Base-by-base conservation (phyloP, 192 early-diverging fungal genomes). In the Rhizophagus clarus region DNA sequence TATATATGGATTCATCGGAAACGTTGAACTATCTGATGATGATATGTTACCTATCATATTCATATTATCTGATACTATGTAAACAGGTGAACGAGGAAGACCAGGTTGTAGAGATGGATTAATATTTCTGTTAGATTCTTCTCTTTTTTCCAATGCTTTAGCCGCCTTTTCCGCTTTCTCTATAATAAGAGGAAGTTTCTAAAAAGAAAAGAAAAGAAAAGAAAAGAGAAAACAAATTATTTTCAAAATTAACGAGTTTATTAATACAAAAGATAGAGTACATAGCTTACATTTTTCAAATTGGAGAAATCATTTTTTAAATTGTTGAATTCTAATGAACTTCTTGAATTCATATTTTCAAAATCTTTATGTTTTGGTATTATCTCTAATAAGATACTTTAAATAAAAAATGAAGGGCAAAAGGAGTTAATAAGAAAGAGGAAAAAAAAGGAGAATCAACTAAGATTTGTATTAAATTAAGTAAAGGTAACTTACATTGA, bases 321-420 rank as follows among this genome's bases (percentile, higher is more conserved):
- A 40, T 40, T 40, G 8, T 5, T 9, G 37, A 40, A 40, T 6
- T 40, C 37, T 7, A 12, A 22, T 11, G 14, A 61, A 61, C 32
- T 20, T 31, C 1, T 32, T 22, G 40, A 12, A 75, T 75, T 49
- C n/a, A 49, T 7, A 24, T 7, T 60, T 17, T 45, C 26, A 51
- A 14, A 75, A 31, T 61, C 47, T 34, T 22, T 61, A 15, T 51
- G 74, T 31, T 60, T 28, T 31, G 74, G 74, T 28, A 75, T 32
- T 11, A 75, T 60, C 61, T 75, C 74, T 61, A 75, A n/a, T 51
- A 75, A 6, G 29, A 75, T 75, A 31, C 74, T 75, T 45, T 2
- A 1, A 12, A 45, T 12, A 12, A 45, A 45, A 45, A 45, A 45
- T 12, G 11, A 45, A 12, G 42, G 11, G 11, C 11, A 45, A 45